These are phyloP conservation scores for Annona squamosa DNA, from an alignment of 164 flowering plant genomes.

Conservation along the genomic window DNA sequence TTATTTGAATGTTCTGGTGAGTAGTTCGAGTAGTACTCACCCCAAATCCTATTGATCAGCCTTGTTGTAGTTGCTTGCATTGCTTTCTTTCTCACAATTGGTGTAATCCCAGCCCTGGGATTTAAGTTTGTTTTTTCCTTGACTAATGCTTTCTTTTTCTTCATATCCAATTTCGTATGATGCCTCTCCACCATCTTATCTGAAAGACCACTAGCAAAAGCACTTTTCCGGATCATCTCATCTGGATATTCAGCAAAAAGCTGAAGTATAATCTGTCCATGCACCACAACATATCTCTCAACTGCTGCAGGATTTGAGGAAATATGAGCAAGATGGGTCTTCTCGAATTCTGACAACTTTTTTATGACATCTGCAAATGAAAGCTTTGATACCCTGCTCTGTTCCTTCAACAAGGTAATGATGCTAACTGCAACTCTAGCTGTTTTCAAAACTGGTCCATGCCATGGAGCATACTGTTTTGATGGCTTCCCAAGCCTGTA, in stretches of 20 bases:
- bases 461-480: constrained; percentile 91
- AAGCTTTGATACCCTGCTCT: constrained; percentile 57
- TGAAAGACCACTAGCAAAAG: constrained; percentile 56
- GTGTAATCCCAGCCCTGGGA: constrained; percentile 58
- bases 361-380: constrained; percentile 66
- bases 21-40: constrained; percentile 74
- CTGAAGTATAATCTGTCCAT: constrained; percentile 78
- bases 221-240: constrained; percentile 43
- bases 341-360: constrained; percentile 39
- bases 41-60: constrained; percentile 79
- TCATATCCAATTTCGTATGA: constrained; percentile 74
- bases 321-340: constrained; percentile 43
- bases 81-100: constrained; percentile 42
- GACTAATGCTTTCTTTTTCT: constrained; percentile 37
- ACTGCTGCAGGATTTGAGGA: constrained; percentile 50
- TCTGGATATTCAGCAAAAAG: constrained; percentile 76
- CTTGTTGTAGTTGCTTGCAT: constrained; percentile 86
- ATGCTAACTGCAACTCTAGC: constrained; percentile 62
- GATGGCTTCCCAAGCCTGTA: constrained; percentile 95
- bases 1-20: constrained; percentile 50
- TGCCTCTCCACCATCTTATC: constrained; percentile 68
- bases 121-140: constrained; percentile 44
- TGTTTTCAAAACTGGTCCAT: constrained; percentile 64
- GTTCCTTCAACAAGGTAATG: constrained; percentile 62
- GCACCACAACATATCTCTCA: constrained; percentile 77